Conservation (phyloP, 1,284 basidiomycete species). For the Fistulina hepatica region DNA sequence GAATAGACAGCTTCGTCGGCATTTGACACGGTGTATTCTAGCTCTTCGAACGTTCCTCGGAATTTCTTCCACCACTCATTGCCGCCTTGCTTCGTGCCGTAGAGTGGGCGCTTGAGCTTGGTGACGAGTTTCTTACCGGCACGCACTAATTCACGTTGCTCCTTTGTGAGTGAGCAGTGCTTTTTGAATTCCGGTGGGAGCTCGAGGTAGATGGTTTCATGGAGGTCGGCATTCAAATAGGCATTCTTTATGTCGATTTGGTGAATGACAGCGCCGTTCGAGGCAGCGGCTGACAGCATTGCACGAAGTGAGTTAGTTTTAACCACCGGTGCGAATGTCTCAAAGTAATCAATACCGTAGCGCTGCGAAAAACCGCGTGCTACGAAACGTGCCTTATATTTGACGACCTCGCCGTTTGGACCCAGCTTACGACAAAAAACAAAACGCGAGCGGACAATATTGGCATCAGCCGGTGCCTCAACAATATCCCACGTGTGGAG, state of each 20-base stretch:
- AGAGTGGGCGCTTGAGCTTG: too few species aligned
- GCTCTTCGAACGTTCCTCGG: slow-evolving; percentile 6
- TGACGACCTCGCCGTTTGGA: slow-evolving; percentile 16
- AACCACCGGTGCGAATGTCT: slow-evolving; percentile 20
- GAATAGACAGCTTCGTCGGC: slow-evolving; percentile 13
- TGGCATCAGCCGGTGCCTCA: slow-evolving; percentile 16
- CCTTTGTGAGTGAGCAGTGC: too few species aligned
- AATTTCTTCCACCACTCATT: slow-evolving; percentile 16
- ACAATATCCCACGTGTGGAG: slow-evolving; percentile 16
- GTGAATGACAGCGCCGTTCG: slow-evolving; percentile 16
- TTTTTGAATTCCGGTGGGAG: slow-evolving; percentile 23
- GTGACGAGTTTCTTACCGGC: slow-evolving; percentile 10
- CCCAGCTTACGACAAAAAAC: slow-evolving; percentile 21
- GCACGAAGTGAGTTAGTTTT: slow-evolving; percentile 16
- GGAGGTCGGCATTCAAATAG: slow-evolving; percentile 25
- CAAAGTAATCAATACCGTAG: slow-evolving; percentile 24
- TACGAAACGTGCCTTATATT: slow-evolving; percentile 26
- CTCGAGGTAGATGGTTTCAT: slow-evolving; percentile 29
- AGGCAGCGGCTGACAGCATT: slow-evolving; percentile 18
- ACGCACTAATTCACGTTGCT: too few species aligned
- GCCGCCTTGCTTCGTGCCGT: slow-evolving; percentile 22
- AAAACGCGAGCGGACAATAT: slow-evolving; percentile 13
- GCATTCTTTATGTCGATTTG: slow-evolving; percentile 23
- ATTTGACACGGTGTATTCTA: slow-evolving; percentile 10
- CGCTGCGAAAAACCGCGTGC: slow-evolving; percentile 12